Conservation (phyloP, 2,329 filamentous ascomycete species). For the Periglandula ipomoeae region DNA sequence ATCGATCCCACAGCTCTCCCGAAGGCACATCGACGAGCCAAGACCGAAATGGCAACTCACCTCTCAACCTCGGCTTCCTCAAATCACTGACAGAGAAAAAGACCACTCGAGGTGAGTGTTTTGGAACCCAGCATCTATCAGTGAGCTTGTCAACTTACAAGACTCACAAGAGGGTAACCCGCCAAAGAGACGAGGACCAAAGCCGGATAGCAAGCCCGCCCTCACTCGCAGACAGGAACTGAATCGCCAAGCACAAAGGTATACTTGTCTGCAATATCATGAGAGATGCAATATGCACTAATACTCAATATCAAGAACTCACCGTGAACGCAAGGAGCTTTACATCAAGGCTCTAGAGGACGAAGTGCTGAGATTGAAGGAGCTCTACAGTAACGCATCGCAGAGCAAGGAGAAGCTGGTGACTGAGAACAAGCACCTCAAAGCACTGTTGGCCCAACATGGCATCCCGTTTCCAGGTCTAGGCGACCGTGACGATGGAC, state of each 20-base stretch:
- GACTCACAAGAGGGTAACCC: conserved; percentile 61
- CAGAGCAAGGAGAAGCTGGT: conserved; percentile 68
- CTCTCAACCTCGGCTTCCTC: conserved; percentile 51
- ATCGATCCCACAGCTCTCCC: conserved; percentile 17
- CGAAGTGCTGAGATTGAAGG: conserved; percentile 81
- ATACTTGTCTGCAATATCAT: conserved; percentile 18
- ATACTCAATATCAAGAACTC: conserved; percentile 52
- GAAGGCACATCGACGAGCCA: conserved; percentile 19
- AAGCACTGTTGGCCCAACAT: conserved; percentile 42
- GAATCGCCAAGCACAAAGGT: conserved; percentile 94
- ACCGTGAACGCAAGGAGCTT: conserved; percentile 91
- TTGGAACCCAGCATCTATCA: background rate
- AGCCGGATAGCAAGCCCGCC: conserved; percentile 92
- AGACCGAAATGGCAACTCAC: conserved; percentile 31
- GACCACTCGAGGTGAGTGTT: conserved; percentile 57
- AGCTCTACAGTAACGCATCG: conserved; percentile 64
- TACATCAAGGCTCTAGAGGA: conserved; percentile 93
- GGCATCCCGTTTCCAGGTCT: conserved; percentile 31
- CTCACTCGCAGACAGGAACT: conserved; percentile 86
- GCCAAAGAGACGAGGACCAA: conserved; percentile 84
- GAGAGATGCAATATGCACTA: background rate
- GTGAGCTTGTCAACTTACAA: conserved; percentile 6
- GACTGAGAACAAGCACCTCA: conserved; percentile 73
- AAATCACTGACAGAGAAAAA: conserved; percentile 65
- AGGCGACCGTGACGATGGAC: conserved; percentile 30